These are phyloP conservation scores for Trichoderma aggressivum DNA, from an alignment of 2,329 filamentous ascomycete genomes.

Conservation along the genomic window DNA sequence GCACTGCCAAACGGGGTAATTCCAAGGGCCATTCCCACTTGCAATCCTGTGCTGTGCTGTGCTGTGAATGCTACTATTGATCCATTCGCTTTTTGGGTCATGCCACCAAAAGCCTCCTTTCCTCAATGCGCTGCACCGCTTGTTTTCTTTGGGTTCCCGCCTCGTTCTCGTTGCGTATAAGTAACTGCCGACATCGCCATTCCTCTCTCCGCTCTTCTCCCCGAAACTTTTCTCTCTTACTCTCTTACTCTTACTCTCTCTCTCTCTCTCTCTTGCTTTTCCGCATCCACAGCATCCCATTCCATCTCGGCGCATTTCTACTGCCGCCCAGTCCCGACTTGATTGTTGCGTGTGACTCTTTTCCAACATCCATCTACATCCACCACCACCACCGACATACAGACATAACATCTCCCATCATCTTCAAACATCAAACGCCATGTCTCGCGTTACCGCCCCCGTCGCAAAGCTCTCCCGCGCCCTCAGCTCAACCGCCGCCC, in stretches of 20 bases:
- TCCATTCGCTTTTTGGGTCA: background rate
- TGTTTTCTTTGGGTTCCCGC: background rate
- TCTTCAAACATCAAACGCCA: constrained; percentile 24
- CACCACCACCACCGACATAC: background rate
- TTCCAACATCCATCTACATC: background rate
- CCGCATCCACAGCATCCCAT: background rate
- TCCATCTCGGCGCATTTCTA: background rate
- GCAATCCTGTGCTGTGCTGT: background rate
- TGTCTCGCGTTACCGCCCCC: constrained; percentile 51
- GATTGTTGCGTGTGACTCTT: background rate
- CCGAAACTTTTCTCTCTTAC: background rate
- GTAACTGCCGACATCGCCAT: background rate
- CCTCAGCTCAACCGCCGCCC: constrained; percentile 41
- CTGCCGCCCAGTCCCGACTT: background rate
- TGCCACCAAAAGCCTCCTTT: background rate
- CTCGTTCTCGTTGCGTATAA: background rate
- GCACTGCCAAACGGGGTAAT: constrained; percentile 2
- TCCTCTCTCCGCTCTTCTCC: background rate
- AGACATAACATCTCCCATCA: background rate
- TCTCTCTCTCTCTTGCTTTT: background rate
- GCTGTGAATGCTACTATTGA: background rate
- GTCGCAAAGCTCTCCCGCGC: constrained; percentile 48
- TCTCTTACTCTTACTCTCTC: background rate
- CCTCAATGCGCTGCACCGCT: background rate
- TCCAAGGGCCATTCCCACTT: too few relatives aligned